These are phyloP conservation scores for Microsporum canis DNA, from an alignment of 2,329 filamentous ascomycete species.

Conservation along the genomic window DNA sequence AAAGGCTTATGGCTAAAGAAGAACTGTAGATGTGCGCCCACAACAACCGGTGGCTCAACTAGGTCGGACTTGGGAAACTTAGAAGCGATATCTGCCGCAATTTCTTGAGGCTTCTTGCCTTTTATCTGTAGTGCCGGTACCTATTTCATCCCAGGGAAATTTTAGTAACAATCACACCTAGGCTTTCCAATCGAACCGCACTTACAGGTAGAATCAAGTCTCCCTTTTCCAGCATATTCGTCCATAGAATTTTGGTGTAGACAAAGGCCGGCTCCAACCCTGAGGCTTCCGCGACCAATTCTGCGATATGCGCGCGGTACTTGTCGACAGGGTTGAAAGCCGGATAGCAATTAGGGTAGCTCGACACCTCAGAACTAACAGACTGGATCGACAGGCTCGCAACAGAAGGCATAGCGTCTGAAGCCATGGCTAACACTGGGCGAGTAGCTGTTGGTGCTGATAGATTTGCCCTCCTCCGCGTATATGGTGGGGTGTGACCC, in stretches of 20 bases:
- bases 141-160: constrained; percentile 15
- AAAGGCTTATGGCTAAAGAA: constrained; percentile 52
- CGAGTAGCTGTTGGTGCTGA: background rate
- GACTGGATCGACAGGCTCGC: constrained; percentile 32
- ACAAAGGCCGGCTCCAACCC: constrained; percentile 32
- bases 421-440: constrained; percentile 22
- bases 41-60: constrained; percentile 43
- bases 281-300: constrained; percentile 28
- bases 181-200: background rate
- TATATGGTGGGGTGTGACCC: background rate
- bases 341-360: constrained; percentile 33
- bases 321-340: constrained; percentile 38
- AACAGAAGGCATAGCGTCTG: constrained; percentile 26
- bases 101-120: constrained; percentile 48
- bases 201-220: constrained; percentile 36
- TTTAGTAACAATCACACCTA: background rate
- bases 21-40: constrained; percentile 53
- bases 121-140: constrained; percentile 38
- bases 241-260: constrained; percentile 34
- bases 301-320: constrained; percentile 37
- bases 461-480: background rate
- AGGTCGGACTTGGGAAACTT: constrained; percentile 50
- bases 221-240: constrained; percentile 37
- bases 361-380: constrained; percentile 26
- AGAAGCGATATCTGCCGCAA: constrained; percentile 45